Conservation (phyloP, 2,329 filamentous ascomycete species). For the Acephala macrosclerotiorum region DNA sequence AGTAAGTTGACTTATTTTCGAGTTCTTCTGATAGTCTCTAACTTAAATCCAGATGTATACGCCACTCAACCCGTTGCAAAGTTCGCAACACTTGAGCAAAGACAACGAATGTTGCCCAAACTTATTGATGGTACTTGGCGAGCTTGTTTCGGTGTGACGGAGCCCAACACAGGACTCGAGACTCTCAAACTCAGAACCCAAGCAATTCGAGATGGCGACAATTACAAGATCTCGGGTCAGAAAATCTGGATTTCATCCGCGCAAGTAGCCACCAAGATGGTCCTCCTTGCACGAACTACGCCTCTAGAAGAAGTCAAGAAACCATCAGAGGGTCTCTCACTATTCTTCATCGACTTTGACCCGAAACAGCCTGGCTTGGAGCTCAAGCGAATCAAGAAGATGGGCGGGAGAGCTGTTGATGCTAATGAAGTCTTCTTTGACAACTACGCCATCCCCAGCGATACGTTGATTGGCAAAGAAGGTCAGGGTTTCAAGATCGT, state of each 20-base stretch:
- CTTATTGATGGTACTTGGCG: constrained; percentile 77
- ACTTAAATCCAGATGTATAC: constrained; percentile 61
- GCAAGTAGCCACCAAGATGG: constrained; percentile 84
- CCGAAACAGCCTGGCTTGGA: constrained; percentile 55
- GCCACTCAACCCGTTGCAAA: constrained; percentile 78
- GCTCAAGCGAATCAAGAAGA: constrained; percentile 79
- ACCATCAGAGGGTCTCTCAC: constrained; percentile 76
- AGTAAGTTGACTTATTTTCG: constrained; percentile 42
- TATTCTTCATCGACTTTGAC: constrained; percentile 84
- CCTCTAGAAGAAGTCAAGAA: constrained; percentile 71
- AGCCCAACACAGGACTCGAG: constrained; percentile 81
- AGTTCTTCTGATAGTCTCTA: background rate
- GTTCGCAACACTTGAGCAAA: constrained; percentile 73
- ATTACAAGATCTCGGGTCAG: constrained; percentile 75
- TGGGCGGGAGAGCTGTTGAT: constrained; percentile 84
- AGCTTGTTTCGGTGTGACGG: constrained; percentile 85
- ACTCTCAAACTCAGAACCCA: constrained; percentile 74
- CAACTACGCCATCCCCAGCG: constrained; percentile 70
- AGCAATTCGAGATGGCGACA: constrained; percentile 65
- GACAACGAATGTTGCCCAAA: constrained; percentile 68
- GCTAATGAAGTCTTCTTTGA: constrained; percentile 92
- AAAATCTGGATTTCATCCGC: constrained; percentile 93
- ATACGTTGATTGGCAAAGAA: constrained; percentile 74
- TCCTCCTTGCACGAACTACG: constrained; percentile 80
- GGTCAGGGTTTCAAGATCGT: constrained; percentile 82